A percentile compares a stretch with the other conserved stretches of the same genome.
phyloP scores from a whole-genome alignment of 192 early-diverging fungal genomes.

The Umbelopsis vinacea region DNA sequence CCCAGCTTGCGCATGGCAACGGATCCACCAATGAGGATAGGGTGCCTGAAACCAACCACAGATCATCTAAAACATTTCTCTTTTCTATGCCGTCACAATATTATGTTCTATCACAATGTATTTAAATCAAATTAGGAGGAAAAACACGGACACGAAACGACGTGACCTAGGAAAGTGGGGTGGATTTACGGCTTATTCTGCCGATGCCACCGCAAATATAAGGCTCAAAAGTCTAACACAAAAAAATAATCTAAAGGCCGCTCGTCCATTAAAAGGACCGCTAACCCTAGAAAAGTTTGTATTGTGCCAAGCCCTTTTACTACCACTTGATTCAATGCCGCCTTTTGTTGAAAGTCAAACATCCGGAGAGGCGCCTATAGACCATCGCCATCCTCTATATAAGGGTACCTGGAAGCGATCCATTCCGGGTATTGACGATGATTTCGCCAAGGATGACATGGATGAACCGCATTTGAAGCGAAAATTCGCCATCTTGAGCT shows the following conservation, averaged over 20 bases:
- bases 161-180: no score
- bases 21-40: no score
- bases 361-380: conserved; percentile 30
- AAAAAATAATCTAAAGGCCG: not conserved
- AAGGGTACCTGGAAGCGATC: conserved; percentile 85
- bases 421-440: conserved; percentile 71
- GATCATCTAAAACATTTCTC: no score
- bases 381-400: conserved; percentile 78
- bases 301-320: not conserved
- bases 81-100: no score
- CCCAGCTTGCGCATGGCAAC: no score
- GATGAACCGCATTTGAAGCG: conserved; percentile 96
- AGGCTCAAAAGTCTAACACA: not conserved
- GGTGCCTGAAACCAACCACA: no score
- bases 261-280: not conserved
- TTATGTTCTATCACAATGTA: no score
- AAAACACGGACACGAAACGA: no score
- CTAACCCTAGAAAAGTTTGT: not conserved
- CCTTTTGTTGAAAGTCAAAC: conserved; percentile 33
- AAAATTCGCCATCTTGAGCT: conserved; percentile 83
- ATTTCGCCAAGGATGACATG: conserved; percentile 81
- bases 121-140: no score
- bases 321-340: conserved; percentile 19
- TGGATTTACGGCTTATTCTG: no score
- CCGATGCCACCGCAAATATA: not conserved